phyloP scores from a whole-genome alignment of 768 basidiomycete genomes.

The Hirschioporus abietinus region DNA sequence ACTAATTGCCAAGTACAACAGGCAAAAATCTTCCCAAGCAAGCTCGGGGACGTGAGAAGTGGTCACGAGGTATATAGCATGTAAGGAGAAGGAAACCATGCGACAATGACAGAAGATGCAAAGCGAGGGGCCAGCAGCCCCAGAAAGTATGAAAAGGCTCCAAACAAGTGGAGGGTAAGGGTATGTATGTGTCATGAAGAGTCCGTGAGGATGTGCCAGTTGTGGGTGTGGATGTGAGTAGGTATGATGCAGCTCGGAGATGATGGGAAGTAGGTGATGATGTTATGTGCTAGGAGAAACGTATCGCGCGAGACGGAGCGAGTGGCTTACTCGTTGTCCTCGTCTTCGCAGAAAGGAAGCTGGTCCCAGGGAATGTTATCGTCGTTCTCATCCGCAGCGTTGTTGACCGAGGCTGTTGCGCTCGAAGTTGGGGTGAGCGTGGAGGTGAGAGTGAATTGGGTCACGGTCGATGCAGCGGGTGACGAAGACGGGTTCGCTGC shows the following conservation, averaged over 20 bases:
- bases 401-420: constrained; percentile 12
- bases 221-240: not conserved
- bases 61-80: not conserved
- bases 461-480: constrained; percentile 23
- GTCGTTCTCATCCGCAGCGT: constrained; percentile 20
- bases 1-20: not conserved
- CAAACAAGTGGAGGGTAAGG: too few relatives aligned
- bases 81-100: not conserved
- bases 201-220: not conserved
- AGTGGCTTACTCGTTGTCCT: not conserved
- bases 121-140: not conserved
- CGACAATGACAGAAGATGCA: not conserved
- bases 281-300: too few relatives aligned
- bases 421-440: constrained; percentile 18
- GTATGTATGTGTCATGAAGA: not conserved
- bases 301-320: not conserved
- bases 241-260: not conserved
- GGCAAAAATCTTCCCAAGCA: not conserved
- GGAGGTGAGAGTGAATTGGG: constrained; percentile 14
- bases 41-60: not conserved
- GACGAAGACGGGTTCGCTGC: constrained; percentile 14
- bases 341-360: constrained; percentile 48
- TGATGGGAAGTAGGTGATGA: too few relatives aligned
- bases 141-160: not conserved
- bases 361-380: constrained; percentile 30